phyloP scores from a whole-genome alignment of 1,284 basidiomycete species.

The Microbotryomycetes sp. region DNA sequence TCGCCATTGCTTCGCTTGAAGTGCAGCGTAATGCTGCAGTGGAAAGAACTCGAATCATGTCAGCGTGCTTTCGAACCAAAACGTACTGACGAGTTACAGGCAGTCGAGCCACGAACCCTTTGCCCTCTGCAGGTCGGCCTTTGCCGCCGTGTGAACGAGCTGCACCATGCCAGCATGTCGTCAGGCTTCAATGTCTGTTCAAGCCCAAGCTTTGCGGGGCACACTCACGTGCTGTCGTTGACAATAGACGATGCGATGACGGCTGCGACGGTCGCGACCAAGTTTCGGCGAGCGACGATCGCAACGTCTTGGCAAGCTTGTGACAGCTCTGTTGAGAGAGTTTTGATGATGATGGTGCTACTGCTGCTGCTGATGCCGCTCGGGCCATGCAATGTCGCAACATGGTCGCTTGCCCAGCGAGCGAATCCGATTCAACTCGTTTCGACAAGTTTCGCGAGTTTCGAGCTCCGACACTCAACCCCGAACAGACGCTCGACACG shows the following conservation, averaged over 20 bases:
- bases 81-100: conserved; percentile 1
- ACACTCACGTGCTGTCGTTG: neutral
- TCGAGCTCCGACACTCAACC: too few species aligned
- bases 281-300: neutral
- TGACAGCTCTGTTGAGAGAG: neutral
- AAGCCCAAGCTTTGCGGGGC: too few species aligned
- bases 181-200: too few species aligned
- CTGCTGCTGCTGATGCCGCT: too few species aligned
- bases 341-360: too few species aligned
- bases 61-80: neutral
- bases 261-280: neutral
- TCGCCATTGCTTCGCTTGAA: conserved; percentile 84
- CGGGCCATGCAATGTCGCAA: neutral
- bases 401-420: neutral
- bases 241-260: neutral
- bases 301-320: neutral
- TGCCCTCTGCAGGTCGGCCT: conserved; percentile 53
- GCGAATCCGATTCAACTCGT: too few species aligned
- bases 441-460: too few species aligned
- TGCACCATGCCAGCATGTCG: conserved; percentile 15
- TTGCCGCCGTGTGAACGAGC: conserved; percentile 48
- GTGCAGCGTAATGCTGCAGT: conserved; percentile 76
- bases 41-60: neutral
- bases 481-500: too few species aligned
- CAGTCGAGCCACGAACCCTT: conserved; percentile 50